Conservation (phyloP, 2,329 filamentous ascomycete genomes). For the Pestalotiopsis sp. region DNA sequence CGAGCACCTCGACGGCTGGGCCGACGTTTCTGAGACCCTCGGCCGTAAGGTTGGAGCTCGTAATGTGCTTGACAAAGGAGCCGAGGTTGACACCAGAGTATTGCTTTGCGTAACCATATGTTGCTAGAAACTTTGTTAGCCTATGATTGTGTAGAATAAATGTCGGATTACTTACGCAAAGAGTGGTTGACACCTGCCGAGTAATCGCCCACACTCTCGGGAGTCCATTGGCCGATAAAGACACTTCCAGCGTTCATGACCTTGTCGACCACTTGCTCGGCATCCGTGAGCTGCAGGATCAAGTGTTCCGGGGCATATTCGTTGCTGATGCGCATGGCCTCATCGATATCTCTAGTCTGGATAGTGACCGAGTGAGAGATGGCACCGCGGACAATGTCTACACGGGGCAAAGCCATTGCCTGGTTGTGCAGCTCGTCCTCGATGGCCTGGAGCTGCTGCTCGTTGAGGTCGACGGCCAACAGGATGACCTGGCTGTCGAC, state of each 20-base stretch:
- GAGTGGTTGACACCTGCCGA: conserved; percentile 98
- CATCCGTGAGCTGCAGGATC: conserved; percentile 84
- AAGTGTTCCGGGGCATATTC: conserved; percentile 95
- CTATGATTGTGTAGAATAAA: conserved; percentile 1
- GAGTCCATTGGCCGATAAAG: conserved; percentile 95
- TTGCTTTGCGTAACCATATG: conserved; percentile 97
- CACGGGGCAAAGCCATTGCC: conserved; percentile 82
- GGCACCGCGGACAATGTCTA: conserved; percentile 88
- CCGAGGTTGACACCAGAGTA: conserved; percentile 96
- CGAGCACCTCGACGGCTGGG: conserved; percentile 88
- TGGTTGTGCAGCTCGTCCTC: conserved; percentile 90
- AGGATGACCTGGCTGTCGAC: conserved; percentile 94
- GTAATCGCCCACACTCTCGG: conserved; percentile 97
- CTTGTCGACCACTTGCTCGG: conserved; percentile 71
- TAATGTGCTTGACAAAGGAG: conserved; percentile 98
- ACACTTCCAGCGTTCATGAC: conserved; percentile 95
- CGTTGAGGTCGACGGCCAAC: conserved; percentile 78
- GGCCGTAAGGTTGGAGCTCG: conserved; percentile 84
- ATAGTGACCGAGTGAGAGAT: conserved; percentile 93
- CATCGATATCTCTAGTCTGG: conserved; percentile 67
- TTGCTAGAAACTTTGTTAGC: conserved; percentile 60
- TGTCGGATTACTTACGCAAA: conserved; percentile 69
- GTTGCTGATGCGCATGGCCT: conserved; percentile 84
- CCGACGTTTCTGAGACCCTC: conserved; percentile 87
- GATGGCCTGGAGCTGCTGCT: conserved; percentile 75